These are phyloP conservation scores for Arabidopsis lyrata DNA, from an alignment of 441 rosid genomes.

Conservation along the genomic window DNA sequence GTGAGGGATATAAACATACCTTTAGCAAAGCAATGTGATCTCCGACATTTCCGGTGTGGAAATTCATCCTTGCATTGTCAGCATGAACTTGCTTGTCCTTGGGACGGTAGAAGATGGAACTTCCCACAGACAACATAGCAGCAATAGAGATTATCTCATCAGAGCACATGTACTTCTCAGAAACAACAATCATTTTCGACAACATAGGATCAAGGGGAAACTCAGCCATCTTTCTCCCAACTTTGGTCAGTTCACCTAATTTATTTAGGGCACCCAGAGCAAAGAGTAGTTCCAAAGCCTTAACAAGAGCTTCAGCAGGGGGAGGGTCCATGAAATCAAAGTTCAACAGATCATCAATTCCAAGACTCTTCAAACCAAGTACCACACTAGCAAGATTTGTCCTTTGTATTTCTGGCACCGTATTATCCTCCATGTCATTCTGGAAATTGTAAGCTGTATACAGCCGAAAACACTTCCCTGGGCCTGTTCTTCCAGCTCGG, in stretches of 20 bases:
- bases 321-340: conserved; percentile 99
- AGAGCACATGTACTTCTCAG: conserved; percentile 87
- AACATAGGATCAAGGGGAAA: conserved; percentile 95
- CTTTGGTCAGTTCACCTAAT: conserved; percentile 90
- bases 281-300: conserved; percentile 84
- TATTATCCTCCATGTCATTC: conserved; percentile 87
- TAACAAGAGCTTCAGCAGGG: conserved; percentile 89
- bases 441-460: conserved; percentile 69
- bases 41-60: conserved; percentile 91
- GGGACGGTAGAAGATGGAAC: conserved; percentile 95
- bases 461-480: conserved; percentile 87
- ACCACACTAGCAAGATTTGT: conserved; percentile 95
- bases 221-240: conserved; percentile 94
- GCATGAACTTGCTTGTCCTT: conserved; percentile 97
- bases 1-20: conserved; percentile 43
- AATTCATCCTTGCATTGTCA: conserved; percentile 93
- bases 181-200: conserved; percentile 91
- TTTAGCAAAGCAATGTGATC: conserved; percentile 92
- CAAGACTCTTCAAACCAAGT: conserved; percentile 91
- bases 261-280: conserved; percentile 88
- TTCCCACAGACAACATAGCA: conserved; percentile 93
- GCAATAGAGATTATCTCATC: conserved; percentile 89
- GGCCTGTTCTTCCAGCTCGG: conserved; percentile 93
- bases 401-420: conserved; percentile 91
- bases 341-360: conserved; percentile 82